Percentiles rank a stretch among this genome's conserved stretches.
phyloP scores from a whole-genome alignment of 169 alveolate genomes.

The Plasmodium cynomolgi region DNA sequence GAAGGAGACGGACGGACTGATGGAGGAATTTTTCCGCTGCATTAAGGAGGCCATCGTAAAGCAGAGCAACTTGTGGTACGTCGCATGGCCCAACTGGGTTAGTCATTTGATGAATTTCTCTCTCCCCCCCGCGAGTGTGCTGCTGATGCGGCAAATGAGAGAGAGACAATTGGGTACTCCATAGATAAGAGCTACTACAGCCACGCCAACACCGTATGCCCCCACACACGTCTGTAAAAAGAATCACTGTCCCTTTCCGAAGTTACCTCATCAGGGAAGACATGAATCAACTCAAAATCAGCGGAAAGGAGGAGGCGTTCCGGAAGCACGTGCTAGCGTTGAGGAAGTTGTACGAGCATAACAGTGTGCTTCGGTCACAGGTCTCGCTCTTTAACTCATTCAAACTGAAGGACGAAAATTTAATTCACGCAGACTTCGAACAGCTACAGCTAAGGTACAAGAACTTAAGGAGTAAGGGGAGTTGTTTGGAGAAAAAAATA shows the following conservation, averaged over 20 bases:
- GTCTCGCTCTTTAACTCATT: conserved; percentile 32
- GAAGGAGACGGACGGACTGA: conserved; percentile 5
- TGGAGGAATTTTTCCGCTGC: conserved; percentile 44
- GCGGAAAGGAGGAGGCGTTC: conserved; percentile 28
- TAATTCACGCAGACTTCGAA: conserved; percentile 68
- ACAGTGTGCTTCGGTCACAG: conserved; percentile 55
- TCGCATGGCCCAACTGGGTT: not conserved
- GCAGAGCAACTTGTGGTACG: conserved; percentile 50
- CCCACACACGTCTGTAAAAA: too few species aligned
- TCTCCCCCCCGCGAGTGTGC: not conserved
- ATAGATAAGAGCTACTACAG: too few species aligned
- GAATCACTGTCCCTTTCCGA: not conserved
- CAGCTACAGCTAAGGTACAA: conserved; percentile 39
- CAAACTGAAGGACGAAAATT: conserved; percentile 50
- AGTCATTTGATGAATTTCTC: not conserved
- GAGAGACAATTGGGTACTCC: too few species aligned
- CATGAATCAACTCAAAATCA: conserved; percentile 31
- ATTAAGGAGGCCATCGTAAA: conserved; percentile 48
- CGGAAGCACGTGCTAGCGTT: conserved; percentile 19
- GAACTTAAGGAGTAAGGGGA: conserved; percentile 28
- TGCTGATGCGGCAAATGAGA: not conserved
- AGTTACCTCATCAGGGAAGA: conserved; percentile 52
- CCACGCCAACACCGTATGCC: too few species aligned
- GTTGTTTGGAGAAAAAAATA: conserved; percentile 24
- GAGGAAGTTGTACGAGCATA: conserved; percentile 57